phyloP scores from a whole-genome alignment of 768 basidiomycete species.

The Astraeus odoratus region DNA sequence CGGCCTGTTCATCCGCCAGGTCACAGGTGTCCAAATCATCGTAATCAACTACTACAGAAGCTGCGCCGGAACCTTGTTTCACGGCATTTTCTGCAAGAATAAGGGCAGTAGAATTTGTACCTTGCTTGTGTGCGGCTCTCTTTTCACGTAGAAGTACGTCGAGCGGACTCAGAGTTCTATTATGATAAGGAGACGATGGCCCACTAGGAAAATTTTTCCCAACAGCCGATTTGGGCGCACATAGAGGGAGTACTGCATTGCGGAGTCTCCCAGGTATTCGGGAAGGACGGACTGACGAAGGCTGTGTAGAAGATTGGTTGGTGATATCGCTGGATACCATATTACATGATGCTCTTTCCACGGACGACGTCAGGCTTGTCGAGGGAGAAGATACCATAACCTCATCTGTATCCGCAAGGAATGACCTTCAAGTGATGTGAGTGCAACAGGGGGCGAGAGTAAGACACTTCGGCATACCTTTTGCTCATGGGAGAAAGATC shows the following conservation, averaged over 20 bases:
- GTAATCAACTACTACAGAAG: constrained; percentile 9
- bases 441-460: not conserved
- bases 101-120: constrained; percentile 35
- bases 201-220: constrained; percentile 5
- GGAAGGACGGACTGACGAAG: constrained; percentile 4
- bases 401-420: not conserved
- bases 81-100: constrained; percentile 39
- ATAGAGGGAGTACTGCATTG: constrained; percentile 8
- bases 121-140: constrained; percentile 20
- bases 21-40: constrained; percentile 19
- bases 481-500: constrained; percentile 11
- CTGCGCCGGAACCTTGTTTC: constrained; percentile 24
- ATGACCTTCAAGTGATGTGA: constrained; percentile 6
- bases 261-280: constrained; percentile 17
- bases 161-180: constrained; percentile 42
- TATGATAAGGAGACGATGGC: constrained; percentile 6
- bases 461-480: constrained; percentile 3
- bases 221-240: constrained; percentile 9
- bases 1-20: constrained; percentile 34
- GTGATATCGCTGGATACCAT: not conserved
- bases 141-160: constrained; percentile 52
- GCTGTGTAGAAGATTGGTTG: not conserved
- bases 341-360: not conserved
- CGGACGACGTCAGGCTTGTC: constrained; percentile 15
- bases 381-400: constrained; percentile 12